Evolutionary conservation across 208 protist genomes (phyloP), one percentile per base, ranked within the genome.

Genomic region (Wallacemonas collosoma): DNA sequence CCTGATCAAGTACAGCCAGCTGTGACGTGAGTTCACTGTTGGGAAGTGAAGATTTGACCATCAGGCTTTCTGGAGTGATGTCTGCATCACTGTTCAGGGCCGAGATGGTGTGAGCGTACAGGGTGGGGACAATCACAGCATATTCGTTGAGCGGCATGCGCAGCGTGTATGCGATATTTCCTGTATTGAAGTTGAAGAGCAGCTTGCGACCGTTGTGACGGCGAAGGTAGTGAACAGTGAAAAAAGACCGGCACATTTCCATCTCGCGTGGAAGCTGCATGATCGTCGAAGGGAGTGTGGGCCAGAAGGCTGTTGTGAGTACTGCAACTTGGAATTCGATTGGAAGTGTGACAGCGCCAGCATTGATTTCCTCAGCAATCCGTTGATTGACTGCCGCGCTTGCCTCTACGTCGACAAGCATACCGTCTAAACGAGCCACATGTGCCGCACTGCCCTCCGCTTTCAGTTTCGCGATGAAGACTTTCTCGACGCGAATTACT

Each of bases 201-300:
- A 96, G 73, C 64, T 80, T 82, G n/a, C 91, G 69, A 11, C 87
- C 88, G 68, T 90, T 94, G 77, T 93, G 87, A 43, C 72, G 87
- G 14, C 64, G 69, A 9, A 79, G 62, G 67, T 96, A 96, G 71
- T 88, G 88, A 11, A 83, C 53, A 9, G 69, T 39, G 71, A 96
- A 93, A 6, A 81, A 57, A n/a, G n/a, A 11, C 43, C 76, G 80
- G 76, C 87, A 94, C 54, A 48, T 38, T 39, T 85, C 71, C 87
- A 96, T 91, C 39, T 63, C 55, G 1, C 71, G 64, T 14, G 86
- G 85, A 44, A 93, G 70, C 26, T 51, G 56, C 3, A 93, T 66
- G 8, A 57, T 43, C 36, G 87, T 67, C 26, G 76, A 74, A 14
- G 83, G 64, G 68, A 85, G 88, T 39, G 83, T 73, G 36, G 88